Evolutionary conservation across 2,329 filamentous ascomycete species (phyloP).

Genomic region (Aspergillus alliaceus): DNA sequence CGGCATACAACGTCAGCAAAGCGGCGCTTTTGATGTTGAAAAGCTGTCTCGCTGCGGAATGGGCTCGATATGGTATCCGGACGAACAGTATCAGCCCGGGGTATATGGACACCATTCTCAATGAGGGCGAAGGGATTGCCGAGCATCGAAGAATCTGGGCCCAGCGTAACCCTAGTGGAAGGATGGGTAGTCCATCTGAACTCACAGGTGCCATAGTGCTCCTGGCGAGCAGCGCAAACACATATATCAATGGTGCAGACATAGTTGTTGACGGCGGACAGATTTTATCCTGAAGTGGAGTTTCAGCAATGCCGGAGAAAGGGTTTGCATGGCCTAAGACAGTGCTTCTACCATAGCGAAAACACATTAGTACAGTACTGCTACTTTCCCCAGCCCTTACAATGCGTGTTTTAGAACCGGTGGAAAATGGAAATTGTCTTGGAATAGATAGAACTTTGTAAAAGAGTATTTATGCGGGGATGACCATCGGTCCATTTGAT

Average conservation of each 20-base stretch:
- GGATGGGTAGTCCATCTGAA: conserved; percentile 66
- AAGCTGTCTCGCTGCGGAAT: conserved; percentile 69
- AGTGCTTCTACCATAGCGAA: no score
- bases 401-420: no score
- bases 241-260: not conserved
- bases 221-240: not conserved
- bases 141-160: conserved; percentile 58
- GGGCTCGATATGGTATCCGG: conserved; percentile 68
- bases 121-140: conserved; percentile 62
- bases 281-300: not conserved
- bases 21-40: conserved; percentile 64
- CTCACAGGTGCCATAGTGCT: conserved; percentile 63
- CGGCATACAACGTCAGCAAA: conserved; percentile 71
- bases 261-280: not conserved
- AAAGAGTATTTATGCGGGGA: no score
- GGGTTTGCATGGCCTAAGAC: no score
- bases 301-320: not conserved
- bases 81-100: conserved; percentile 71
- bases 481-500: no score
- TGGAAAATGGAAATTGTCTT: no score
- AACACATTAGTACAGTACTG: no score
- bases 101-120: conserved; percentile 76
- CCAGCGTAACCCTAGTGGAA: conserved; percentile 60
- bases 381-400: no score
- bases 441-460: no score